These are phyloP conservation scores for Phoenix dactylifera DNA, from an alignment of 176 grass and related monocot species.

Conservation along the genomic window DNA sequence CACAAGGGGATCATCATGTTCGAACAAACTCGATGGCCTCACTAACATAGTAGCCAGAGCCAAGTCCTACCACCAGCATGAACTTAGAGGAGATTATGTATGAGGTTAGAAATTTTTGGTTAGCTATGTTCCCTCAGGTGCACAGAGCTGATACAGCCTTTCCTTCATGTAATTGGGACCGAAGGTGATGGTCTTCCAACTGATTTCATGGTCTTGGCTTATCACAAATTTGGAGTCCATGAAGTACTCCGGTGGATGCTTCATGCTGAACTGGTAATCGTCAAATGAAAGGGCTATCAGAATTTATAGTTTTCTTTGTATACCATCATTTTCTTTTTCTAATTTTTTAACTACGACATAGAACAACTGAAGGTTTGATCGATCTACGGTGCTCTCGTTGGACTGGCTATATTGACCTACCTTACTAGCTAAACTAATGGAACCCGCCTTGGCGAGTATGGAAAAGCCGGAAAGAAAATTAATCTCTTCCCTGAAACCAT, in stretches of 20 bases:
- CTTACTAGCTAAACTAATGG: too few relatives aligned
- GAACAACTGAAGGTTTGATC: neutral
- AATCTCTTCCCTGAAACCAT: too few relatives aligned
- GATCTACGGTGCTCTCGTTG: too few relatives aligned
- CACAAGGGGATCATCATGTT: too few relatives aligned
- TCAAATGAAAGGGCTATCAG: neutral
- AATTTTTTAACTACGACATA: neutral
- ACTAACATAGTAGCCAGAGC: too few relatives aligned
- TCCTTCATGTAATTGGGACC: neutral
- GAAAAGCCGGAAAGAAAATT: too few relatives aligned
- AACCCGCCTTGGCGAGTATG: too few relatives aligned
- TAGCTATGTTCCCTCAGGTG: neutral
- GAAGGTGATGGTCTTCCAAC: neutral
- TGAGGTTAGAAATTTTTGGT: neutral
- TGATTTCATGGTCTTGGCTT: neutral
- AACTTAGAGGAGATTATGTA: too few relatives aligned
- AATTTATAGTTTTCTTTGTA: neutral
- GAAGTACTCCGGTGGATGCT: neutral
- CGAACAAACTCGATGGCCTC: too few relatives aligned
- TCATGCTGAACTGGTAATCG: neutral
- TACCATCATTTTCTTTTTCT: too few relatives aligned
- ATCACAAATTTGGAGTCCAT: neutral
- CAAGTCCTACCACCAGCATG: too few relatives aligned
- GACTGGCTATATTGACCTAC: too few relatives aligned
- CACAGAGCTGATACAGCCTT: constrained; percentile 1